Evolutionary conservation across 352 stramenopile genomes (phyloP).

Genomic region (Phytophthora rubi): DNA sequence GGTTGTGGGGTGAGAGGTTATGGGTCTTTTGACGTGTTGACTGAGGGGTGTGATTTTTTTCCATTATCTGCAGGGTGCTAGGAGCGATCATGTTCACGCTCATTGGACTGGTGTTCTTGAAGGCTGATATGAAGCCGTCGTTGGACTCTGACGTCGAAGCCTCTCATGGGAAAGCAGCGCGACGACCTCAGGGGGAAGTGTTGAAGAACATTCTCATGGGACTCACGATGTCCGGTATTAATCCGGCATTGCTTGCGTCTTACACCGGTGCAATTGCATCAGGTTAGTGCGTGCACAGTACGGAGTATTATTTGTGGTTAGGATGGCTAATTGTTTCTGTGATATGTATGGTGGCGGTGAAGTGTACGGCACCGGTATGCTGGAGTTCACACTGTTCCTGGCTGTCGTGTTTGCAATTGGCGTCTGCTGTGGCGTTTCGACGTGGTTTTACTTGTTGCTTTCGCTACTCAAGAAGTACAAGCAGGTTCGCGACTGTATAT

Average conservation of each 20-base stretch:
- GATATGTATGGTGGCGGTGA: neutral
- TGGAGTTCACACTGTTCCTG: conserved; percentile 87
- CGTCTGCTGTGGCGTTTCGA: conserved; percentile 86
- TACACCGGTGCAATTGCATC: conserved; percentile 90
- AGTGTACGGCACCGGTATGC: conserved; percentile 89
- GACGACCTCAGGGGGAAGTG: conserved; percentile 67
- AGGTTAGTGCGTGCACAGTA: conserved; percentile 41
- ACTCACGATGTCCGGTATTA: conserved; percentile 89
- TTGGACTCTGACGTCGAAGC: conserved; percentile 64
- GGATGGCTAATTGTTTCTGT: neutral
- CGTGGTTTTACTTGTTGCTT: conserved; percentile 89
- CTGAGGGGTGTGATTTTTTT: neutral
- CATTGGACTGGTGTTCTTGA: conserved; percentile 82
- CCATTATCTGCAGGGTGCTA: conserved; percentile 58
- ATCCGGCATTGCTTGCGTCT: conserved; percentile 82
- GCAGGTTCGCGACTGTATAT: conserved; percentile 51
- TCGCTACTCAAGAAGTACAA: conserved; percentile 92
- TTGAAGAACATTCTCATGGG: conserved; percentile 86
- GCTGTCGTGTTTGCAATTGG: conserved; percentile 86
- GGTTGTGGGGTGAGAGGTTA: neutral
- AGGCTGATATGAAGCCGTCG: conserved; percentile 80
- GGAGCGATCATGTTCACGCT: conserved; percentile 88
- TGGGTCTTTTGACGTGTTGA: conserved; percentile 6
- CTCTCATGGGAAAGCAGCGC: conserved; percentile 56
- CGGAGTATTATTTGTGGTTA: neutral